Percentiles rank a stretch among this genome's conserved stretches.
phyloP scores from a whole-genome alignment of 805 yeast species.

The Starmera pachycereana region DNA sequence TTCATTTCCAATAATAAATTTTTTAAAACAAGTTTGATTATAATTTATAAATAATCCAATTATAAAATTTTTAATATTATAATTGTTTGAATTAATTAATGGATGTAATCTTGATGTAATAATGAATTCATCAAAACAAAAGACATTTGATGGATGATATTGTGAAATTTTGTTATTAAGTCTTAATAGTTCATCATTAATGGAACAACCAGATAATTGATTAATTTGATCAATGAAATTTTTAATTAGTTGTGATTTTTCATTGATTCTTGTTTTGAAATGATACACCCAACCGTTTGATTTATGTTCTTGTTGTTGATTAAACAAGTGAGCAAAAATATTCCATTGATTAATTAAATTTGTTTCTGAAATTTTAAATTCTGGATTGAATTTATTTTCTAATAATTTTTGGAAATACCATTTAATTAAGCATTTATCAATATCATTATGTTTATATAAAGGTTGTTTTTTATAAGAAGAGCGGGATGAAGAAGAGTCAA shows the following conservation, averaged over 20 bases:
- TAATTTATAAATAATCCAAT: neutral
- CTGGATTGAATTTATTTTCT: slow-evolving; percentile 10
- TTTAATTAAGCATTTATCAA: slow-evolving; percentile 25
- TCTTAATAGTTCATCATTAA: slow-evolving; percentile 16
- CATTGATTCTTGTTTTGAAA: slow-evolving; percentile 23
- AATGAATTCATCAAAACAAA: slow-evolving; percentile 27
- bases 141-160: slow-evolving; percentile 19
- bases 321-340: slow-evolving; percentile 4
- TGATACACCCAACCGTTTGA: slow-evolving; percentile 33
- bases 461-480: slow-evolving; percentile 21
- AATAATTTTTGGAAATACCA: slow-evolving; percentile 27
- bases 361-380: slow-evolving; percentile 17
- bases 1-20: neutral
- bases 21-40: neutral
- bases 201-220: slow-evolving; percentile 7
- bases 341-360: slow-evolving; percentile 23
- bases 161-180: slow-evolving; percentile 9
- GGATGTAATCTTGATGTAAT: slow-evolving; percentile 14
- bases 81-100: neutral
- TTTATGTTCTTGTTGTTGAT: slow-evolving; percentile 8
- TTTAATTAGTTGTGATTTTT: slow-evolving; percentile 19
- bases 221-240: slow-evolving; percentile 14
- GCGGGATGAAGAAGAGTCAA: slow-evolving; percentile 14
- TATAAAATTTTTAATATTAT: neutral
- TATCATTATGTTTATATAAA: slow-evolving; percentile 21